A percentile compares a stretch with the other conserved stretches of the same genome.
phyloP scores from a whole-genome alignment of 305 asterid species.

The Fraxinus dipetala region DNA sequence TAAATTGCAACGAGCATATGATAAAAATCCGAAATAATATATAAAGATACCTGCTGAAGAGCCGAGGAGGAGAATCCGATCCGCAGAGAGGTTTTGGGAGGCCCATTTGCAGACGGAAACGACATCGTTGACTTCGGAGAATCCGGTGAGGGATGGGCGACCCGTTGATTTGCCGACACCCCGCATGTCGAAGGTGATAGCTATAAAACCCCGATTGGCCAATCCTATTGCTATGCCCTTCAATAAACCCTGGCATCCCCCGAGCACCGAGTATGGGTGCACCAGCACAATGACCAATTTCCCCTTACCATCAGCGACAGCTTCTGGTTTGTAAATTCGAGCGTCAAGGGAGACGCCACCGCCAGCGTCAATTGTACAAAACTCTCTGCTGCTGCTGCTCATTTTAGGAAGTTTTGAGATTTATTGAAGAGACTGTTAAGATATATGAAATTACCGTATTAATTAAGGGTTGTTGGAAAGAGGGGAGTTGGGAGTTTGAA shows the following conservation, averaged over 20 bases:
- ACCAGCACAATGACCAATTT: constrained; percentile 49
- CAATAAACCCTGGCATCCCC: constrained; percentile 79
- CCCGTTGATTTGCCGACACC: constrained; percentile 82
- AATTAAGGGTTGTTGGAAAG: neutral
- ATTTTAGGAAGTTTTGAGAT: neutral
- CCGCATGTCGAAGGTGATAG: constrained; percentile 73
- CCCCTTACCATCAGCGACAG: constrained; percentile 19
- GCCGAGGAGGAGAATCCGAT: constrained; percentile 59
- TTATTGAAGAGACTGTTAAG: too few species aligned
- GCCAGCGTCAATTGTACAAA: constrained; percentile 39
- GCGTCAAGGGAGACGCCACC: constrained; percentile 51
- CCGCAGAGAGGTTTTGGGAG: constrained; percentile 40
- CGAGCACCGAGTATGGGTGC: constrained; percentile 73
- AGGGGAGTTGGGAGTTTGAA: neutral
- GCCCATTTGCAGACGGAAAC: constrained; percentile 73
- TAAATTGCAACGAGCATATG: neutral
- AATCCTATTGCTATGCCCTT: constrained; percentile 70
- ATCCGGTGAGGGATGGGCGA: constrained; percentile 69
- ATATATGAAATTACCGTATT: neutral
- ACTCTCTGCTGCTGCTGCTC: constrained; percentile 41
- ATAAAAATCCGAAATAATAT: neutral
- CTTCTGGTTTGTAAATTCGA: constrained; percentile 46
- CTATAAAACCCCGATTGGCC: constrained; percentile 48
- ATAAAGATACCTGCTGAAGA: constrained; percentile 65
- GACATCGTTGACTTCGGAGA: constrained; percentile 66